Percentiles rank a stretch among this genome's conserved stretches.
phyloP scores from a whole-genome alignment of 2,329 filamentous ascomycete species.

The Leptodontidium sp. region DNA sequence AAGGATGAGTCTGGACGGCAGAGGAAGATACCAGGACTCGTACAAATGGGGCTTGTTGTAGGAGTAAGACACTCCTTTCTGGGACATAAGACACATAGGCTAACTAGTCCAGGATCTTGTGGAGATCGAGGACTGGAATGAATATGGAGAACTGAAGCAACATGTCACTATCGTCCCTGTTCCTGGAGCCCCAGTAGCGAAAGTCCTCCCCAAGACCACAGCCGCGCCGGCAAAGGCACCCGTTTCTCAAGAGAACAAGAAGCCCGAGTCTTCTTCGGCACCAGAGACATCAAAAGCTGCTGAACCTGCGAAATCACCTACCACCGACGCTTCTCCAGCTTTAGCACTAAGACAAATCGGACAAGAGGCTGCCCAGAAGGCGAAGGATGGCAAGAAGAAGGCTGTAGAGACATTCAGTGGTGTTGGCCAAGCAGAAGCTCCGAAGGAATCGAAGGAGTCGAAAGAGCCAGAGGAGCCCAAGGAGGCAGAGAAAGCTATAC shows the following conservation, averaged over 20 bases:
- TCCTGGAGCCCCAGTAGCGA: conserved; percentile 21
- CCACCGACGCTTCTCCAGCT: conserved; percentile 31
- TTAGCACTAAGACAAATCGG: conserved; percentile 63
- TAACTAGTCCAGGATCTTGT: conserved; percentile 75
- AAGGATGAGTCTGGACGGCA: conserved; percentile 68
- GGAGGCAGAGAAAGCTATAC: conserved; percentile 25
- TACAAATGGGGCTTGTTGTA: conserved; percentile 85
- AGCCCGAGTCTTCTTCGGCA: conserved; percentile 41
- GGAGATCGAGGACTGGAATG: conserved; percentile 98
- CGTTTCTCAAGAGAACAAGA: conserved; percentile 45
- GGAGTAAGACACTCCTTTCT: conserved; percentile 67
- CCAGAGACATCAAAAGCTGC: conserved; percentile 34
- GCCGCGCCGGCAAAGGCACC: conserved; percentile 41
- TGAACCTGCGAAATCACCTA: conserved; percentile 29
- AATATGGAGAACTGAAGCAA: conserved; percentile 93
- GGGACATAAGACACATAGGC: conserved; percentile 8
- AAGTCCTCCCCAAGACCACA: conserved; percentile 24
- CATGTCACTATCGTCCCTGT: conserved; percentile 71
- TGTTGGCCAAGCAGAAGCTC: conserved; percentile 36
- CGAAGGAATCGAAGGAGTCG: conserved; percentile 13
- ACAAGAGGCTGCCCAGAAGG: conserved; percentile 71
- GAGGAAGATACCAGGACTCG: conserved; percentile 86
- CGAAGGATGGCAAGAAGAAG: conserved; percentile 63
- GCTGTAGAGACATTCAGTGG: conserved; percentile 33
- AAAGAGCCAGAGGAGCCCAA: conserved; percentile 20